phyloP scores from a whole-genome alignment of 2,329 filamentous ascomycete species.

The Hymenoscyphus salicellus region DNA sequence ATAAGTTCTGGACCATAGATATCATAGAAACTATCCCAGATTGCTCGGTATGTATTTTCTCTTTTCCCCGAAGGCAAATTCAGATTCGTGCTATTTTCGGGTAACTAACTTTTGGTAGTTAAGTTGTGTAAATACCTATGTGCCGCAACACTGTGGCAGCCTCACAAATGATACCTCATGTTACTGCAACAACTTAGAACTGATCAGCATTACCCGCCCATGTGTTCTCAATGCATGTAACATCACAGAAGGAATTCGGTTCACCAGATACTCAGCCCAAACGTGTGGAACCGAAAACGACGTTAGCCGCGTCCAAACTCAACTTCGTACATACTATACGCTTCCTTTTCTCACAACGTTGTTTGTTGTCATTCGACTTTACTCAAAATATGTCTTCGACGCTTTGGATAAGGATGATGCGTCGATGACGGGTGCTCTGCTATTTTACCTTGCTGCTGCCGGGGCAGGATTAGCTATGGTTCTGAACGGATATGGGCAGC shows the following conservation, averaged over 20 bases:
- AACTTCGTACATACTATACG: not conserved
- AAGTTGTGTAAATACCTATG: slow-evolving; percentile 21
- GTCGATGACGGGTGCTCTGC: not conserved
- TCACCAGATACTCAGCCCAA: slow-evolving; percentile 13
- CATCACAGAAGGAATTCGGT: slow-evolving; percentile 11
- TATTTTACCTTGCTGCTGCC: not conserved
- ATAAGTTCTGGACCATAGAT: not conserved
- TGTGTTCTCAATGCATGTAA: slow-evolving; percentile 15
- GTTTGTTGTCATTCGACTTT: slow-evolving; percentile 5
- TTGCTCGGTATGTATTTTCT: not conserved
- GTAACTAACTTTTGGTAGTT: slow-evolving; percentile 3
- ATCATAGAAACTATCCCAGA: not conserved
- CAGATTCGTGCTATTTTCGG: not conserved
- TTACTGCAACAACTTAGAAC: slow-evolving; percentile 8
- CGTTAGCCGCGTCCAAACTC: not conserved
- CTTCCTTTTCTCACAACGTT: slow-evolving; percentile 9
- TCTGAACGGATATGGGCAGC: not conserved
- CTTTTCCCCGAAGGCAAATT: too few species aligned
- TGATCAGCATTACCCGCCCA: slow-evolving; percentile 8
- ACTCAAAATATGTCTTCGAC: not conserved
- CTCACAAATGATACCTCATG: slow-evolving; percentile 15
- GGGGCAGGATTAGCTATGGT: not conserved
- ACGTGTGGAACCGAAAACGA: slow-evolving; percentile 16
- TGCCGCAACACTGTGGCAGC: slow-evolving; percentile 15
- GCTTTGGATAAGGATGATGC: not conserved